A percentile compares a stretch with the other conserved stretches of the same genome.
Conservation (phyloP, 305 asterid genomes). For the Fraxinus floribunda region DNA sequence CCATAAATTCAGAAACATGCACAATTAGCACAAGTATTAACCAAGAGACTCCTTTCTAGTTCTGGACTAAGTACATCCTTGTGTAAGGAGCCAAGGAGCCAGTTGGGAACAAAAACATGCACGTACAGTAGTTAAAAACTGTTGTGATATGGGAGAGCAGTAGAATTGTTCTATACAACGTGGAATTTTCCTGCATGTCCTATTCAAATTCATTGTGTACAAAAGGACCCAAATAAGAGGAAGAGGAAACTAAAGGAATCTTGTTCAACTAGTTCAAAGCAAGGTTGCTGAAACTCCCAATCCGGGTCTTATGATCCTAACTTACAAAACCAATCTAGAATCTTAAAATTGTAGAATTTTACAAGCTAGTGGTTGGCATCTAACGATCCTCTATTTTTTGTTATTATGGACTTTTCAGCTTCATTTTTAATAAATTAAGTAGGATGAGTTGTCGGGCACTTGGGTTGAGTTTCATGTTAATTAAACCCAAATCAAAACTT, state of each 20-base stretch:
- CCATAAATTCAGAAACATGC: constrained; percentile 10
- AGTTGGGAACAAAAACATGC: not conserved
- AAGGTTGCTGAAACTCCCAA: not conserved
- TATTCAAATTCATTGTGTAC: not conserved
- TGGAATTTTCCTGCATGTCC: not conserved
- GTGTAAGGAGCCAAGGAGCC: not conserved
- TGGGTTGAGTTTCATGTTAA: not conserved
- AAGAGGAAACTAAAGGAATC: not conserved
- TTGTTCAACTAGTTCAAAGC: not conserved
- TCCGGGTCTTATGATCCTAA: not conserved
- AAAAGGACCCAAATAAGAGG: not conserved
- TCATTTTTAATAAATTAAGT: not conserved
- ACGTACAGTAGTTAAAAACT: not conserved
- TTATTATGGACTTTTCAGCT: not conserved
- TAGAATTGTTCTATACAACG: not conserved
- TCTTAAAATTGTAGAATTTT: not conserved
- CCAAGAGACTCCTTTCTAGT: not conserved
- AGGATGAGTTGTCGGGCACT: not conserved
- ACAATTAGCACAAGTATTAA: constrained; percentile 14
- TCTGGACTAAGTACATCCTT: not conserved
- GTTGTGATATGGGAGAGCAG: not conserved
- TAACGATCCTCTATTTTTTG: not conserved
- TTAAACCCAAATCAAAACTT: not conserved
- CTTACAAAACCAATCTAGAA: not conserved
- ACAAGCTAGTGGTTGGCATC: not conserved